Evolutionary conservation across 371 early-diverging fungal species (phyloP), one percentile per base, ranked within the genome.

Genomic region (Rhizopus microsporus): DNA sequence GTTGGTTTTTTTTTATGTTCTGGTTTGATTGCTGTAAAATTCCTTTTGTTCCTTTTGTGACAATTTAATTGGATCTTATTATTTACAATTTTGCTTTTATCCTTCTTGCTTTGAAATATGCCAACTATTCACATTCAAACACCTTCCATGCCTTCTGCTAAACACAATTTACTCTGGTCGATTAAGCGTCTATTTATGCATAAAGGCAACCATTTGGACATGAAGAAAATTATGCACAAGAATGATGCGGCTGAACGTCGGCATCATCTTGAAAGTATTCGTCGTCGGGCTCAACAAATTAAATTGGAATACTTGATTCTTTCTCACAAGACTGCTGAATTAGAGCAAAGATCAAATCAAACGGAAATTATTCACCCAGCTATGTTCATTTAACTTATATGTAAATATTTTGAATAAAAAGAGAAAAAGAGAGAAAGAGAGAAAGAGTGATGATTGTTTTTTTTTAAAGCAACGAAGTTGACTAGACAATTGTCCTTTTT

Each of bases 161-260:
- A 15, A 17, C 46, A 23, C 29, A 17, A 46, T 29, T 23, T 46
- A 7, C 23, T 46, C 15, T 7, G 15, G 7, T 29, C 7, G 12
- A 17, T 46, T 5, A 46, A 46, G 9, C 56, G 49, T 50, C 59
- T 49, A 38, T 54, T 43, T 39, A 45, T 15, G 38, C 34, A 62
- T 15, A 46, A 46, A 46, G 29, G 15, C 4, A 16, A 23, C 8
- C 46, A 46, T 8, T 23, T 46, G 30, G 46, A 46, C 29, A 46
- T 46, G 46, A 46, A 15, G 12, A 46, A 46, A 12, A 46, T 46
- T 29, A 46, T 46, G 46, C 46, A 29, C 16, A 46, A 23, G 1
- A 46, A 46, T 29, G 30, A 46, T 46, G 46, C 46, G 17, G 46
- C 46, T 46, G 46, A 46, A 46, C 46, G 46, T 23, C 5, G 46